Percentiles rank a stretch among this genome's conserved stretches.
Conservation (phyloP, 306 rosid species). For the Macrotyloma uniflorum region DNA sequence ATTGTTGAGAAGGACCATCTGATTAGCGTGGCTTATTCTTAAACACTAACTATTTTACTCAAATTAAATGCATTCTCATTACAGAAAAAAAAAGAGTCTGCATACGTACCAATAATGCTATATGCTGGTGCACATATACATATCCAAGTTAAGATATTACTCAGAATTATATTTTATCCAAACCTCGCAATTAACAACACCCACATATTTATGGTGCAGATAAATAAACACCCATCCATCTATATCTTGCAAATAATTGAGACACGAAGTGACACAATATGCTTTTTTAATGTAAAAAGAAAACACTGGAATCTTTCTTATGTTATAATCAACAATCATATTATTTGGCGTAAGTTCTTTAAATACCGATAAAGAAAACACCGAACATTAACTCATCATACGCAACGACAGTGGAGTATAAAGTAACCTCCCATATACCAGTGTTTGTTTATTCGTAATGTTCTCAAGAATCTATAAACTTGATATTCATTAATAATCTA, state of each 20-base stretch:
- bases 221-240: neutral
- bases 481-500: neutral
- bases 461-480: constrained; percentile 33
- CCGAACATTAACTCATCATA: constrained; percentile 39
- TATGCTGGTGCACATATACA: constrained; percentile 29
- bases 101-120: neutral
- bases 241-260: constrained; percentile 44
- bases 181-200: constrained; percentile 19
- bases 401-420: constrained; percentile 44
- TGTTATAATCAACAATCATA: constrained; percentile 28
- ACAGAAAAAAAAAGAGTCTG: neutral
- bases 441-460: constrained; percentile 42
- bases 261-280: constrained; percentile 50
- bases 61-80: neutral
- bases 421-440: constrained; percentile 40
- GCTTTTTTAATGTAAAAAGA: constrained; percentile 18
- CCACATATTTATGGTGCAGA: constrained; percentile 26
- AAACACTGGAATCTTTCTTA: constrained; percentile 33
- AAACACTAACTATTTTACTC: neutral
- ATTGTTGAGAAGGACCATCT: constrained; percentile 7
- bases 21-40: neutral
- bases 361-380: constrained; percentile 34
- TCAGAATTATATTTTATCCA: constrained; percentile 1
- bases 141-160: constrained; percentile 22
- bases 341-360: constrained; percentile 30